A percentile compares a stretch with the other conserved stretches of the same genome.
phyloP scores from a whole-genome alignment of 305 asterid genomes.

The Nicotiana rustica region DNA sequence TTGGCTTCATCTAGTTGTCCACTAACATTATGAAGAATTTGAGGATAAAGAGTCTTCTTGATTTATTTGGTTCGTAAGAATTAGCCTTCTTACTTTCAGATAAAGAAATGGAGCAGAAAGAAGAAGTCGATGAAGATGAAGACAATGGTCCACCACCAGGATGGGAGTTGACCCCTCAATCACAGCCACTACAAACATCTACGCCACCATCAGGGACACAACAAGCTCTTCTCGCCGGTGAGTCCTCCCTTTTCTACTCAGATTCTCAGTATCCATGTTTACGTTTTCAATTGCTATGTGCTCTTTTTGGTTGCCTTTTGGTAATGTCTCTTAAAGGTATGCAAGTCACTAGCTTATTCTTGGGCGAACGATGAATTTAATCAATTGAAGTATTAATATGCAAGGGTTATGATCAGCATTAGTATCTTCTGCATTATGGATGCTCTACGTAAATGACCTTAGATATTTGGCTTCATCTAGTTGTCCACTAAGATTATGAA shows the following conservation, averaged over 20 bases:
- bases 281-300: background rate
- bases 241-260: slow-evolving; percentile 28
- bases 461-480: slow-evolving; percentile 22
- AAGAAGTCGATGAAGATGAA: slow-evolving; percentile 45
- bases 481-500: slow-evolving; percentile 23
- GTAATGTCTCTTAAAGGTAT: background rate
- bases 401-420: slow-evolving; percentile 16
- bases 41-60: background rate
- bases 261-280: background rate
- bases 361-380: background rate
- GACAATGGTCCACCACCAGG: slow-evolving; percentile 83
- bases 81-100: slow-evolving; percentile 48
- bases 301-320: background rate
- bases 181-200: slow-evolving; percentile 46
- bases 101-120: slow-evolving; percentile 50
- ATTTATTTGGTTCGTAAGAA: slow-evolving; percentile 36
- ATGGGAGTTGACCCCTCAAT: slow-evolving; percentile 59
- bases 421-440: slow-evolving; percentile 22
- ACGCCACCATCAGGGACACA: slow-evolving; percentile 49
- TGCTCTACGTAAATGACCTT: slow-evolving; percentile 1
- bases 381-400: background rate
- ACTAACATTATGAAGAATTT: background rate
- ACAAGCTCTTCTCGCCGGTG: slow-evolving; percentile 55
- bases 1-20: background rate
- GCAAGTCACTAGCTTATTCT: background rate